A percentile compares a stretch with the other conserved stretches of the same genome.
Evolutionary conservation across 2,329 filamentous ascomycete genomes (phyloP).

Genomic region (Diaporthe helianthi): DNA sequence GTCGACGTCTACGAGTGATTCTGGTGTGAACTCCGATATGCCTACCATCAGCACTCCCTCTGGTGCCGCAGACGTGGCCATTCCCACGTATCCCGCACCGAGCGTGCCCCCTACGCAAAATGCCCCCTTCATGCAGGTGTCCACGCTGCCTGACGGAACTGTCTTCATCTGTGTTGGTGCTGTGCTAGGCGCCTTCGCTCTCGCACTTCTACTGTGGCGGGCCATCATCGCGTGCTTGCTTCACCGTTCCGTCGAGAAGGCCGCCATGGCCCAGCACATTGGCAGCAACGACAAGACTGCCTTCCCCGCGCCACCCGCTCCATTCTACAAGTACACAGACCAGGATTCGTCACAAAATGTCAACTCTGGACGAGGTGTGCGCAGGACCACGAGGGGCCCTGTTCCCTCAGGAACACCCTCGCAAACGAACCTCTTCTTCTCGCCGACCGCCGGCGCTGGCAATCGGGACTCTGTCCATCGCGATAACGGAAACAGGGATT

Average conservation of each 20-base stretch:
- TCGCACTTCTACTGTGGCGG: constrained; percentile 88
- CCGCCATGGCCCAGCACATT: constrained; percentile 76
- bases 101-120: constrained; percentile 81
- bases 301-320: constrained; percentile 63
- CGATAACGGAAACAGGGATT: constrained; percentile 26
- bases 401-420: constrained; percentile 64
- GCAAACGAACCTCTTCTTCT: constrained; percentile 86
- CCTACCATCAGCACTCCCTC: constrained; percentile 38
- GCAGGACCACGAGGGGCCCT: constrained; percentile 60
- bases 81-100: constrained; percentile 71
- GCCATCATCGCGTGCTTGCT: constrained; percentile 87
- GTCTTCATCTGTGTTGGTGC: constrained; percentile 96
- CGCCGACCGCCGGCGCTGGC: constrained; percentile 78
- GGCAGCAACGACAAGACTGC: constrained; percentile 74
- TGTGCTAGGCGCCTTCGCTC: constrained; percentile 81
- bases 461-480: constrained; percentile 29
- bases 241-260: constrained; percentile 87
- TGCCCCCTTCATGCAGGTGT: constrained; percentile 92
- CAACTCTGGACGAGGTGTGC: constrained; percentile 56
- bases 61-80: constrained; percentile 41
- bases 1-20: constrained; percentile 22
- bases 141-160: constrained; percentile 85
- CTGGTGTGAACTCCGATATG: constrained; percentile 25
- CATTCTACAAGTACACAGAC: constrained; percentile 71
- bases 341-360: constrained; percentile 61